phyloP scores from a whole-genome alignment of 116 monocot genomes.

The Phalaenopsis hybrid region DNA sequence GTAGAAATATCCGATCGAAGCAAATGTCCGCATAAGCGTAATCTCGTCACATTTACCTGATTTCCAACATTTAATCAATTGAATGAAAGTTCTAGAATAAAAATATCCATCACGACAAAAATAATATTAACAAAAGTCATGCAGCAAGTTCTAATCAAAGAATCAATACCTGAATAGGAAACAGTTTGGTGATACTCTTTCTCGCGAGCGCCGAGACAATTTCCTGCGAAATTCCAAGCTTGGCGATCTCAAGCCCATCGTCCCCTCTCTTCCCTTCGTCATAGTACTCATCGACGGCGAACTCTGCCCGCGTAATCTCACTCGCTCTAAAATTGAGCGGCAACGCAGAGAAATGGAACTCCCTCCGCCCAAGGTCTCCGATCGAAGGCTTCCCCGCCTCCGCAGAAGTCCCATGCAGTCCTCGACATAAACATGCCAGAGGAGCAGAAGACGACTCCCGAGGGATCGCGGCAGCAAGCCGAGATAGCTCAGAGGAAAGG shows the following conservation, averaged over 20 bases:
- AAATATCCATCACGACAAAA: not conserved
- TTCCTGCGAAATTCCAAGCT: slow-evolving; percentile 60
- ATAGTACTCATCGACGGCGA: slow-evolving; percentile 55
- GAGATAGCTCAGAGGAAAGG: slow-evolving; percentile 9
- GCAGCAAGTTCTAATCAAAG: not conserved
- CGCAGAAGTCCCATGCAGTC: not conserved
- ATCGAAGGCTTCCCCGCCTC: not conserved
- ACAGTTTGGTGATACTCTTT: slow-evolving; percentile 71
- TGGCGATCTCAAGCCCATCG: slow-evolving; percentile 75
- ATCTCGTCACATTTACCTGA: not conserved
- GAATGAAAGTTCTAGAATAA: not conserved
- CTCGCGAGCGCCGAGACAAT: slow-evolving; percentile 54
- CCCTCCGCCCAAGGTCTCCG: slow-evolving; percentile 14
- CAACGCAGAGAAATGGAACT: slow-evolving; percentile 34
- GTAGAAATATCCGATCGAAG: not conserved
- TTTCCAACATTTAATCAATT: not conserved
- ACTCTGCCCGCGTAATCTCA: slow-evolving; percentile 36
- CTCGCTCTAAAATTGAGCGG: slow-evolving; percentile 46
- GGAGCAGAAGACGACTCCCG: not conserved
- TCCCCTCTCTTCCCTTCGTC: slow-evolving; percentile 56
- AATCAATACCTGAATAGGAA: slow-evolving; percentile 69
- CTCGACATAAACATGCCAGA: not conserved
- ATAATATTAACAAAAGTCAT: not conserved
- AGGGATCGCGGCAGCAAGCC: not conserved
- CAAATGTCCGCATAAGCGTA: not conserved